These are phyloP conservation scores for Pseudogymnoascus sp. DNA, from an alignment of 2,329 filamentous ascomycete species.

Conservation along the genomic window DNA sequence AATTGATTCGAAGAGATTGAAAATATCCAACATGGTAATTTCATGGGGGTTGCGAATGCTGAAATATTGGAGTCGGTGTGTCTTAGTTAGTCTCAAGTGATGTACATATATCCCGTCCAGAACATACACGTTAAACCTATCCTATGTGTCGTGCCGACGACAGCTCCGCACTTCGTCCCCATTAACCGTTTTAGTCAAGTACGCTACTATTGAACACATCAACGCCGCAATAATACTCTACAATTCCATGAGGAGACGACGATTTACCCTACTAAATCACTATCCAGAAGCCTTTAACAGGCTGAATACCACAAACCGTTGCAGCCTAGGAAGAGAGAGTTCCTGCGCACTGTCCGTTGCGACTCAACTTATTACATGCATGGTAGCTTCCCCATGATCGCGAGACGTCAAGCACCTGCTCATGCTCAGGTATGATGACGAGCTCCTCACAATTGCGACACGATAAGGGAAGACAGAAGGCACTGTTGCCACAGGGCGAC, in stretches of 20 bases:
- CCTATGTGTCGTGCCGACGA: constrained; percentile 4
- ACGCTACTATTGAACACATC: constrained; percentile 8
- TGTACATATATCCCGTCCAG: constrained; percentile 2
- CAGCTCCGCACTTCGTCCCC: constrained; percentile 7
- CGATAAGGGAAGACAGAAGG: constrained; percentile 6
- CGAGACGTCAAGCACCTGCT: constrained; percentile 3
- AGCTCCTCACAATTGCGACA: constrained; percentile 7
- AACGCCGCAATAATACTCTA: constrained; percentile 6
- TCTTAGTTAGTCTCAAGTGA: not conserved
- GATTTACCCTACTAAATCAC: not conserved
- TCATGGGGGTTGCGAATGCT: constrained; percentile 15
- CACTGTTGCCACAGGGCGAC: constrained; percentile 4
- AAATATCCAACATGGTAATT: constrained; percentile 39
- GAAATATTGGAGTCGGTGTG: constrained; percentile 18
- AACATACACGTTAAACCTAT: not conserved
- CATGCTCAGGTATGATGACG: constrained; percentile 8
- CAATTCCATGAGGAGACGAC: not conserved
- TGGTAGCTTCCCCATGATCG: constrained; percentile 8
- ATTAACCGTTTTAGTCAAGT: constrained; percentile 9
- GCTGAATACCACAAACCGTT: not conserved
- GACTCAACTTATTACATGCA: not conserved
- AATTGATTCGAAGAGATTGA: constrained; percentile 53
- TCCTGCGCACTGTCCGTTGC: not conserved
- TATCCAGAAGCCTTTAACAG: not conserved
- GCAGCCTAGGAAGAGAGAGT: not conserved